Evolutionary conservation across 2,329 filamentous ascomycete genomes (phyloP).

Genomic region (Phialophora tarda): DNA sequence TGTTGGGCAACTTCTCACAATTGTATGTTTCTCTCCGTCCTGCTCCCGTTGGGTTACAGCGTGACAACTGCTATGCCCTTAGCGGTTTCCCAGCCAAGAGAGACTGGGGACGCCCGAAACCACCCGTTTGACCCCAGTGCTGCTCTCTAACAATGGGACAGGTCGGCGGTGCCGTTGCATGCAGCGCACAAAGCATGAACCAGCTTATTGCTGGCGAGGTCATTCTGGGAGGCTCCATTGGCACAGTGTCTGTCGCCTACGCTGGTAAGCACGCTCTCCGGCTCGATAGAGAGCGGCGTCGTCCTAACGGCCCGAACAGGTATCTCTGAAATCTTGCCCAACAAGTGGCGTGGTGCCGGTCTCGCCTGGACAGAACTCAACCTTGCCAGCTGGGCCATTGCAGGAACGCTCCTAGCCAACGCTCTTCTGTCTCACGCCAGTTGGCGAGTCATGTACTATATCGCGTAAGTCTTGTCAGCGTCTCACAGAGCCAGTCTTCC

Average conservation of each 20-base stretch:
- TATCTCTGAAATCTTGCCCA: slow-evolving; percentile 34
- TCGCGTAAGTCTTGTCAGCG: slow-evolving; percentile 42
- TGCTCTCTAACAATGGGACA: background rate
- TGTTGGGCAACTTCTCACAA: slow-evolving; percentile 31
- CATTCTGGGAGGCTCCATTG: slow-evolving; percentile 32
- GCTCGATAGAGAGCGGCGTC: background rate
- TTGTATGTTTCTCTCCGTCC: slow-evolving; percentile 7
- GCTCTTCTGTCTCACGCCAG: slow-evolving; percentile 49
- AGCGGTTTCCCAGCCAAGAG: background rate
- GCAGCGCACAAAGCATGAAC: slow-evolving; percentile 32
- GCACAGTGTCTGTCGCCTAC: slow-evolving; percentile 31
- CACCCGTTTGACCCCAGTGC: background rate
- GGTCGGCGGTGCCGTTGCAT: slow-evolving; percentile 30
- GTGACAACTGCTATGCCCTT: background rate
- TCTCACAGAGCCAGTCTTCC: background rate
- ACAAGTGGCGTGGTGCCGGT: slow-evolving; percentile 31
- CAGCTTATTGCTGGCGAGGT: slow-evolving; percentile 34
- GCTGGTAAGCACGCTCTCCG: slow-evolving; percentile 22
- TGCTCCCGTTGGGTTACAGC: background rate
- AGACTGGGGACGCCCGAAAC: background rate
- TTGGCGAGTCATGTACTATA: slow-evolving; percentile 62
- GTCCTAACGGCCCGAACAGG: slow-evolving; percentile 18
- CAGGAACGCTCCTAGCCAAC: slow-evolving; percentile 32
- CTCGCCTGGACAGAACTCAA: slow-evolving; percentile 34
- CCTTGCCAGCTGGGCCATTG: slow-evolving; percentile 33